Evolutionary conservation across 139 green algal species (phyloP).

Genomic region (Nannochloris sp.): DNA sequence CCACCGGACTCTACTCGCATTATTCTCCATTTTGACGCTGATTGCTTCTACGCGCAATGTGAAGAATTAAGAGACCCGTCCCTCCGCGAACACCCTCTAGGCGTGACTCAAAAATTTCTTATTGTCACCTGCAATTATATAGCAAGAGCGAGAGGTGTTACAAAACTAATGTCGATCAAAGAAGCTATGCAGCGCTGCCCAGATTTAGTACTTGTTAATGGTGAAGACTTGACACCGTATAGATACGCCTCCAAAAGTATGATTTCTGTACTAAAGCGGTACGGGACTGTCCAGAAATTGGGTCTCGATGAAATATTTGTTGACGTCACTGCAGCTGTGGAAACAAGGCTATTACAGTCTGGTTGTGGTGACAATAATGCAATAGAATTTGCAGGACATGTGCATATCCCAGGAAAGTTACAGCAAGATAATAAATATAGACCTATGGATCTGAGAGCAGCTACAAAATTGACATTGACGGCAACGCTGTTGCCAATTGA

Average conservation of each 20-base stretch:
- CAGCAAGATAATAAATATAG: conserved; percentile 50
- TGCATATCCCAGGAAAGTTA: conserved; percentile 32
- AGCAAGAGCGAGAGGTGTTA: conserved; percentile 56
- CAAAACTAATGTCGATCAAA: conserved; percentile 67
- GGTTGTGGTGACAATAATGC: no score
- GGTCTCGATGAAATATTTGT: conserved; percentile 62
- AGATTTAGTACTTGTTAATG: conserved; percentile 47
- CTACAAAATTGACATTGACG: not conserved
- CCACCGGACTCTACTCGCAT: conserved; percentile 30
- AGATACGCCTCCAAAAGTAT: conserved; percentile 33
- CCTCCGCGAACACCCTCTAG: conserved; percentile 12
- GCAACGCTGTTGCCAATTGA: not conserved
- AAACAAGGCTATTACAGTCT: not conserved
- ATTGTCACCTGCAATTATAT: conserved; percentile 79
- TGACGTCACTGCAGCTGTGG: conserved; percentile 51
- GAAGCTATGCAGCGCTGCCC: conserved; percentile 52
- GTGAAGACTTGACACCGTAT: conserved; percentile 64
- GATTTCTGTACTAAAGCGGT: conserved; percentile 22
- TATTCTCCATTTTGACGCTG: conserved; percentile 67
- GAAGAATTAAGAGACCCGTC: conserved; percentile 56
- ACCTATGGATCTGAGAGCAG: conserved; percentile 53
- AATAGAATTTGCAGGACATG: conserved; percentile 25
- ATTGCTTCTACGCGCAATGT: conserved; percentile 67
- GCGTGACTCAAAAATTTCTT: conserved; percentile 74
- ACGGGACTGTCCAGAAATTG: conserved; percentile 16